Conservation (phyloP, 257 asterid genomes). For the Nemophila menziesii region DNA sequence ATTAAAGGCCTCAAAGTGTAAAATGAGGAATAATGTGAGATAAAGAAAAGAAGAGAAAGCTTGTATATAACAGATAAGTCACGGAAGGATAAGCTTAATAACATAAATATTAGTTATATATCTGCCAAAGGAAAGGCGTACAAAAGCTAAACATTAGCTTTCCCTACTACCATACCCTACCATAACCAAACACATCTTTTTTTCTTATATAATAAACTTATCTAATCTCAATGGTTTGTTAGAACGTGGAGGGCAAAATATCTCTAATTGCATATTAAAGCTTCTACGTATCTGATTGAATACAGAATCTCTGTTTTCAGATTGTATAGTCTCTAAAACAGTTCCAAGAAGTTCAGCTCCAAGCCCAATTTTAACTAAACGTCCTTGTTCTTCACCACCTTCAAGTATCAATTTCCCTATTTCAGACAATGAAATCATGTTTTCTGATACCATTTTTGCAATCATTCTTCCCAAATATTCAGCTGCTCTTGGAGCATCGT, state of each 20-base stretch:
- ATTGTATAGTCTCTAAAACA: conserved; percentile 25
- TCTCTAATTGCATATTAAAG: conserved; percentile 18
- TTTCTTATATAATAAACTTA: conserved; percentile 32
- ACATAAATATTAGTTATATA: too few relatives aligned
- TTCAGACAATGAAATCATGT: conserved; percentile 19
- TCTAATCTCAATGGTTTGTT: conserved; percentile 29
- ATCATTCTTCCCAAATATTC: conserved; percentile 36
- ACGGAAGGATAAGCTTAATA: too few relatives aligned
- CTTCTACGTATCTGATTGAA: conserved; percentile 16
- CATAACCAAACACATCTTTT: conserved; percentile 5
- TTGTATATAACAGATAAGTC: too few relatives aligned
- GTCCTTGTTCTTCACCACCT: conserved; percentile 44
- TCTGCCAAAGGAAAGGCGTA: conserved; percentile 11
- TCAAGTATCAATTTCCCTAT: conserved; percentile 22
- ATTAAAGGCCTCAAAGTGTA: too few relatives aligned
- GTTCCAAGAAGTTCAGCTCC: conserved; percentile 37
- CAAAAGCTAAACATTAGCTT: conserved; percentile 15
- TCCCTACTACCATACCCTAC: conserved; percentile 18
- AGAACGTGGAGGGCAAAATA: conserved; percentile 31
- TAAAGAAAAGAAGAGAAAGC: too few relatives aligned
- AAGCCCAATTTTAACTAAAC: conserved; percentile 33
- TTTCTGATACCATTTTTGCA: conserved; percentile 21
- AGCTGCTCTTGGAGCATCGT: conserved; percentile 43
- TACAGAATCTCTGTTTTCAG: conserved; percentile 24
- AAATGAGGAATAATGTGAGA: too few relatives aligned